Percentiles rank a stretch among this genome's conserved stretches.
Conservation (phyloP, 179 eudicot genomes). For the Sideroxylon spinosum region DNA sequence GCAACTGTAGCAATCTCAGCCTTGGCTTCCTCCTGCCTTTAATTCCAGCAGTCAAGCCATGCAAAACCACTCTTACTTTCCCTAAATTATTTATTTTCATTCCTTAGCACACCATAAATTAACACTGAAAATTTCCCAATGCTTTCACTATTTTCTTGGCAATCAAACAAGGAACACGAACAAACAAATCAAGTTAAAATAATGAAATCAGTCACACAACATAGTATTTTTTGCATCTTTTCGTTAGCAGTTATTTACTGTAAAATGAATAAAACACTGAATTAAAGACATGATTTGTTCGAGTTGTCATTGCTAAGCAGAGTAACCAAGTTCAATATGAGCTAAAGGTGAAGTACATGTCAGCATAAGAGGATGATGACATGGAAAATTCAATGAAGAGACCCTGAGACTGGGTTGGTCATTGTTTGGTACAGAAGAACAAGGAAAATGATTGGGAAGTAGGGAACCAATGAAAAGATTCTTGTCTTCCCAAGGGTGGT, state of each 20-base stretch:
- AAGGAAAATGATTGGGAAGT: constrained; percentile 48
- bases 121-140: not conserved
- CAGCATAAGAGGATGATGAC: constrained; percentile 1
- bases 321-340: not conserved
- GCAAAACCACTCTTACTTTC: not conserved
- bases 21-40: constrained; percentile 23
- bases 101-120: not conserved
- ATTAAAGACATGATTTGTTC: not conserved
- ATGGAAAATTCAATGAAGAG: constrained; percentile 14
- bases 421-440: constrained; percentile 38
- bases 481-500: constrained; percentile 74
- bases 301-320: not conserved
- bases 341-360: not conserved
- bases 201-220: not conserved
- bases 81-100: not conserved
- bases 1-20: constrained; percentile 36
- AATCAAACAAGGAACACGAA: constrained; percentile 2
- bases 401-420: constrained; percentile 13
- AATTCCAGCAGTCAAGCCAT: constrained; percentile 17
- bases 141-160: constrained; percentile 1
- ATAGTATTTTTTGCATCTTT: not conserved
- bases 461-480: constrained; percentile 58
- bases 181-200: too few relatives aligned
- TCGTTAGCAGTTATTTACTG: too few relatives aligned
- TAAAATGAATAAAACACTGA: too few relatives aligned